phyloP scores from a whole-genome alignment of 345 rosid genomes.

The Eucalyptus pauciflora region DNA sequence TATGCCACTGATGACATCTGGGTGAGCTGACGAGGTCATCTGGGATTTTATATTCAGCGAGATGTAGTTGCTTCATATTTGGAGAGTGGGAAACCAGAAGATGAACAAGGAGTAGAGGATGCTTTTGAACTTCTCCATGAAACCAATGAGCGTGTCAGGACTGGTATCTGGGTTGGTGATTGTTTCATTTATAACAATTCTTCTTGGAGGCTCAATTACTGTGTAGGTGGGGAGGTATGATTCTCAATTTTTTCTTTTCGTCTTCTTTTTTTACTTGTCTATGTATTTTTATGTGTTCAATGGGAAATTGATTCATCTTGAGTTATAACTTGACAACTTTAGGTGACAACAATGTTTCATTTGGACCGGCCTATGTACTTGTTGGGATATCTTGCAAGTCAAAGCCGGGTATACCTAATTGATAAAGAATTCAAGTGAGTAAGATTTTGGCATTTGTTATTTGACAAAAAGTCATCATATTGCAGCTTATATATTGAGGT shows the following conservation, averaged over 20 bases:
- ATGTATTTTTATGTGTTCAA: neutral
- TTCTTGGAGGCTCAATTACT: conserved; percentile 96
- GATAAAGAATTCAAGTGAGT: conserved; percentile 99
- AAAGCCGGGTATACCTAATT: conserved; percentile 93
- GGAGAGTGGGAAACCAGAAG: conserved; percentile 83
- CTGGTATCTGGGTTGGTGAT: conserved; percentile 99
- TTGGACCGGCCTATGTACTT: conserved; percentile 99
- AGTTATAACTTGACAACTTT: neutral
- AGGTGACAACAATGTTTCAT: conserved; percentile 99
- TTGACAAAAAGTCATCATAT: neutral
- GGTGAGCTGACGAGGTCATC: neutral
- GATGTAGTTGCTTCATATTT: conserved; percentile 81
- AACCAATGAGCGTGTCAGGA: conserved; percentile 95
- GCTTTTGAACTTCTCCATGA: conserved; percentile 99
- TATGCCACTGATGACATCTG: neutral
- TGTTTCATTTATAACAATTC: conserved; percentile 98
- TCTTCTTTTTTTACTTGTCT: neutral
- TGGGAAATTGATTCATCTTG: neutral
- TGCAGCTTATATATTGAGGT: neutral
- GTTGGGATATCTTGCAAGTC: conserved; percentile 94
- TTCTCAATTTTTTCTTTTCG: neutral
- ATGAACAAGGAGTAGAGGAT: conserved; percentile 98
- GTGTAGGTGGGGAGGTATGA: conserved; percentile 99
- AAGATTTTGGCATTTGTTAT: neutral
- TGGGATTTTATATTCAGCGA: conserved; percentile 44